These are phyloP conservation scores for Pythium utonaiense DNA, from an alignment of 352 stramenopile genomes.

Conservation along the genomic window DNA sequence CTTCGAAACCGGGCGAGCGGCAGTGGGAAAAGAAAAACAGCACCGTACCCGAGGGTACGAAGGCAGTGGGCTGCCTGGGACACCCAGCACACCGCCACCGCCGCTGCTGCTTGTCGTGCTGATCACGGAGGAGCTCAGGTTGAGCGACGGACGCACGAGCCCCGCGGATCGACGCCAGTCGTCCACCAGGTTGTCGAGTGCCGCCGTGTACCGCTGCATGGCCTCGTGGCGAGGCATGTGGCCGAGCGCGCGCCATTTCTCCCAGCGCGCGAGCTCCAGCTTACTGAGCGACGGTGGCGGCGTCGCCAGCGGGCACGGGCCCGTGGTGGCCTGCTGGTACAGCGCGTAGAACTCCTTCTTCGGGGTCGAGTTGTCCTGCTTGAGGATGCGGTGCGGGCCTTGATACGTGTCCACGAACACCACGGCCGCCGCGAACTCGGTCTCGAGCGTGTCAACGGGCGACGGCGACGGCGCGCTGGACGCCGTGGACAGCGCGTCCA, in stretches of 20 bases:
- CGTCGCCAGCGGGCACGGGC: slow-evolving; percentile 38
- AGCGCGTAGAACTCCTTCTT: slow-evolving; percentile 81
- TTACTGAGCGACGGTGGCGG: slow-evolving; percentile 39
- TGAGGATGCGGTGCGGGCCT: slow-evolving; percentile 73
- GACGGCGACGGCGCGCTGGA: slow-evolving; percentile 21
- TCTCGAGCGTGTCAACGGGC: slow-evolving; percentile 43
- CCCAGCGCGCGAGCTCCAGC: slow-evolving; percentile 43
- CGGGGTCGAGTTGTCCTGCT: slow-evolving; percentile 60
- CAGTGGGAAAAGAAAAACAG: background rate
- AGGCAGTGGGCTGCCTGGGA: slow-evolving; percentile 1
- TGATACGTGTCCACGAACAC: slow-evolving; percentile 83
- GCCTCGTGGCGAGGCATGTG: slow-evolving; percentile 65
- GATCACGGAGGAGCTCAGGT: slow-evolving; percentile 19
- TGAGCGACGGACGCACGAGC: slow-evolving; percentile 11
- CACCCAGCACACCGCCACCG: background rate
- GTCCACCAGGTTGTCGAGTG: slow-evolving; percentile 77
- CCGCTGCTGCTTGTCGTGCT: slow-evolving; percentile 20
- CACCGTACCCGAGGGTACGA: slow-evolving; percentile 15
- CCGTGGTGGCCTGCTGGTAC: slow-evolving; percentile 71
- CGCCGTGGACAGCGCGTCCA: slow-evolving; percentile 19
- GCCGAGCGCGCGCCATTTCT: slow-evolving; percentile 75
- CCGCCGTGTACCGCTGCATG: slow-evolving; percentile 75
- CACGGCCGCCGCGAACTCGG: slow-evolving; percentile 66
- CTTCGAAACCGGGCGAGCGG: background rate
- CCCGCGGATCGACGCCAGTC: slow-evolving; percentile 65